phyloP scores from a whole-genome alignment of 495 filamentous ascomycete genomes.

The Chaetomium fimeti region DNA sequence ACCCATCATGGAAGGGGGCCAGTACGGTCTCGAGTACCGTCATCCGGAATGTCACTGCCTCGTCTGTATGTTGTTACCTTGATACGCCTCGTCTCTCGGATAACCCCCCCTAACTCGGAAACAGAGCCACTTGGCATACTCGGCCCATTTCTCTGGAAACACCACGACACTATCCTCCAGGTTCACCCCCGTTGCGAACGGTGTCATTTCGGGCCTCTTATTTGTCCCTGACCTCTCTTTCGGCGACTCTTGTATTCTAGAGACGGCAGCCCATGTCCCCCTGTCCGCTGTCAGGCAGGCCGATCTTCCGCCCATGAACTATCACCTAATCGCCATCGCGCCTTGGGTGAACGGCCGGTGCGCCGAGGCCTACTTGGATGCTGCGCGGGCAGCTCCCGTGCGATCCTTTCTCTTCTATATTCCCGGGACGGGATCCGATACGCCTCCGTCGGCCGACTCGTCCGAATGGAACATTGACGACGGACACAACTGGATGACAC shows the following conservation, averaged over 20 bases:
- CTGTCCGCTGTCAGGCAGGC: conserved; percentile 67
- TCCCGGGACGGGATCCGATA: conserved; percentile 53
- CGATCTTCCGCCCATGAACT: conserved; percentile 67
- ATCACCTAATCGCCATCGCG: conserved; percentile 69
- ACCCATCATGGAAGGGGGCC: conserved; percentile 44
- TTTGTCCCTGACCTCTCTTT: conserved; percentile 70
- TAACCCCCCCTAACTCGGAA: not conserved
- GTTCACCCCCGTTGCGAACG: conserved; percentile 51
- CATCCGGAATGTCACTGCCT: conserved; percentile 49
- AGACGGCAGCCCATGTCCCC: conserved; percentile 60
- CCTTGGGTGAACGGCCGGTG: conserved; percentile 81
- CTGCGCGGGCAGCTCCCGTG: conserved; percentile 56
- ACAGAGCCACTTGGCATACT: conserved; percentile 66
- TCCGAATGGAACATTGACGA: conserved; percentile 66
- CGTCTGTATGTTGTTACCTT: conserved; percentile 37
- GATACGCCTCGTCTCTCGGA: not conserved
- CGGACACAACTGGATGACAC: conserved; percentile 59
- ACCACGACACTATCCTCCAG: conserved; percentile 70
- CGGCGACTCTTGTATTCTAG: conserved; percentile 58
- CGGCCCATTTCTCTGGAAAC: conserved; percentile 56
- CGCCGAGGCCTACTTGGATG: conserved; percentile 63
- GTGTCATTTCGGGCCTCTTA: conserved; percentile 66
- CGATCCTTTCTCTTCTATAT: conserved; percentile 75
- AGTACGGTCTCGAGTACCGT: conserved; percentile 47
- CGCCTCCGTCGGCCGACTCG: conserved; percentile 61